Evolutionary conservation across 1,284 basidiomycete species (phyloP).

Genomic region (Coniferiporia weirii): DNA sequence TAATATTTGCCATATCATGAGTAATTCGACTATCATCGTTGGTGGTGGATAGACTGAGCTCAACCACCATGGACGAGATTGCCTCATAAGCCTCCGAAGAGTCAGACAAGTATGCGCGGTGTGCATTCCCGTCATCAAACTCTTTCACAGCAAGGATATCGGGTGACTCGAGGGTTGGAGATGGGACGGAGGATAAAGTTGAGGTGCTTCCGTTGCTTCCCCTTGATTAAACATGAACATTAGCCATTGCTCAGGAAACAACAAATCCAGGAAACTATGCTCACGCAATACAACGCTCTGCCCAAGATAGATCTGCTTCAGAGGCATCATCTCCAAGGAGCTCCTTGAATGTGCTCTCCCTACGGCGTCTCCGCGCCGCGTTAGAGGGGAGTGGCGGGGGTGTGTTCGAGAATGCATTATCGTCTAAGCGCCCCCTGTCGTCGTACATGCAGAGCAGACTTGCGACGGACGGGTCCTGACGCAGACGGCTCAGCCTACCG

Average conservation of each 20-base stretch:
- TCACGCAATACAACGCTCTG: conserved; percentile 65
- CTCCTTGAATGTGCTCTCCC: conserved; percentile 66
- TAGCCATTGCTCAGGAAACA: neutral
- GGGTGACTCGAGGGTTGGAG: conserved; percentile 43
- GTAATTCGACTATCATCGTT: conserved; percentile 25
- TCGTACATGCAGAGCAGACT: conserved; percentile 69
- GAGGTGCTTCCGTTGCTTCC: conserved; percentile 21
- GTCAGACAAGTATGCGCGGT: conserved; percentile 23
- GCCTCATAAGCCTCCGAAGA: conserved; percentile 37
- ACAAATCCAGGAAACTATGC: conserved; percentile 21
- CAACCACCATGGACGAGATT: conserved; percentile 69
- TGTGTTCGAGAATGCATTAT: conserved; percentile 59
- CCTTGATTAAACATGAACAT: conserved; percentile 9
- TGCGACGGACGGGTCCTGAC: conserved; percentile 69
- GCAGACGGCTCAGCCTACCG: conserved; percentile 52
- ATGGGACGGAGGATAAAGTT: conserved; percentile 36
- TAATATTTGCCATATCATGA: neutral
- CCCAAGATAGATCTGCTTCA: conserved; percentile 77
- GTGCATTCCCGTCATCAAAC: conserved; percentile 26
- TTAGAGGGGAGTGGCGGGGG: conserved; percentile 36
- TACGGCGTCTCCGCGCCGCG: conserved; percentile 46
- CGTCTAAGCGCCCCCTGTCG: conserved; percentile 56
- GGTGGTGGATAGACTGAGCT: conserved; percentile 47
- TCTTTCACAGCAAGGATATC: conserved; percentile 31
- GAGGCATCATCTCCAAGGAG: conserved; percentile 47